Evolutionary conservation across 2,329 filamentous ascomycete species (phyloP), one percentile per base, ranked within the genome.

Genomic region (Aspergillus uvarum): DNA sequence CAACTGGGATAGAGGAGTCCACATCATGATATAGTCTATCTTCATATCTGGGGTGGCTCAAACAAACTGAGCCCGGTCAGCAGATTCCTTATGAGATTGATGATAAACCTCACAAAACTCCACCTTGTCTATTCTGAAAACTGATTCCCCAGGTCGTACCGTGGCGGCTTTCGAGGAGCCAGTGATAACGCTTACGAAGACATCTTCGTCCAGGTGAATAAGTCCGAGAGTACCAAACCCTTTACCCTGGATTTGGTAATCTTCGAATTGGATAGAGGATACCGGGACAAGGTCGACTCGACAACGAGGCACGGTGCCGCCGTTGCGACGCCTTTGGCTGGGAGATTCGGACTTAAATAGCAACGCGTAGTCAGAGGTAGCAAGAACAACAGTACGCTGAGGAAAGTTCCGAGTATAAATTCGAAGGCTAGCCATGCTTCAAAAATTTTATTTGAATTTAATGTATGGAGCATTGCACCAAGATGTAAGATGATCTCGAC

Each of bases 121-220:
- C 60, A 97, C 94, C 21, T 85, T 87, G 61, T 88, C 84, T 68
- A 98, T 98, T 74, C 88, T 88, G 77, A 95, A 90, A 24, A 97
- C 89, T 4, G 89, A 94, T 81, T 98, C 94, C 51, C 91, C 91
- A 0, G 92, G 92, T 51, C 92, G 84, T 51, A 97, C 84, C 1
- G 87, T 92, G 16, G 93, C 94, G 5, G 93, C 92, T 63, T 88
- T 87, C 21, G 86, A 84, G 42, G 91, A 89, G 50, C 87, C 86
- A 29, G 90, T 96, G 56, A 98, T 90, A 59, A 97, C 89, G 62
- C 92, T 95, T 16, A 98, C 81, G 74, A 98, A 98, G 14, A 97
- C 88, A 79, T 97, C 92, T 61, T 87, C 84, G 63, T 88, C 87
- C 63, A 96, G 84, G 0, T 92, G 89, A 67, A 97, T 94, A 63